Evolutionary conservation across 2,329 filamentous ascomycete genomes (phyloP).

Genomic region (Canariomyces notabilis): DNA sequence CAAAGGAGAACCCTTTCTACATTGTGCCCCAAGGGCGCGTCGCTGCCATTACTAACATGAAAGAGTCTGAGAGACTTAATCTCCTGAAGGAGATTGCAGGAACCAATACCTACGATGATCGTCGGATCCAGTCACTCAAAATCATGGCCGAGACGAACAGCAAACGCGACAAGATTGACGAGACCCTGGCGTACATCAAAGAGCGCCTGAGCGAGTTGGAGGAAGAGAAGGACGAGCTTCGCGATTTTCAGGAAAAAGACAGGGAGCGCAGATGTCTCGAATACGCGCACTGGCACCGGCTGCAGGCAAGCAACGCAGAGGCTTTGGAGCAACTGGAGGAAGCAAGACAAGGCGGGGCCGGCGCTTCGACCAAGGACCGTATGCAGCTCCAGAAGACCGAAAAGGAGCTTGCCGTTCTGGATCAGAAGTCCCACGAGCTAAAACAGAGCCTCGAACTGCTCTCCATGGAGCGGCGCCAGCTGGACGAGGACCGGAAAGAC

Average conservation of each 20-base stretch:
- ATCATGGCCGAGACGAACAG: slow-evolving; percentile 97
- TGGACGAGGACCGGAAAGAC: slow-evolving; percentile 86
- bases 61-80: slow-evolving; percentile 83
- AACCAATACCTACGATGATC: slow-evolving; percentile 92
- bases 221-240: slow-evolving; percentile 93
- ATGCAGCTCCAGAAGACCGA: slow-evolving; percentile 73
- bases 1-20: slow-evolving; percentile 95
- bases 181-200: slow-evolving; percentile 85
- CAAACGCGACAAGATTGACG: slow-evolving; percentile 91
- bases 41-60: slow-evolving; percentile 96
- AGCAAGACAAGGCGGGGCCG: slow-evolving; percentile 72
- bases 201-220: slow-evolving; percentile 84
- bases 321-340: slow-evolving; percentile 80
- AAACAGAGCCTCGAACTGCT: slow-evolving; percentile 80
- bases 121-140: slow-evolving; percentile 85
- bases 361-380: slow-evolving; percentile 76
- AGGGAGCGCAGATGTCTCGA: slow-evolving; percentile 86
- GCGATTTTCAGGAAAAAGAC: slow-evolving; percentile 92
- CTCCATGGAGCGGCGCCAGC: slow-evolving; percentile 75
- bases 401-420: slow-evolving; percentile 69
- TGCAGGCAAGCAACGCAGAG: slow-evolving; percentile 73
- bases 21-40: slow-evolving; percentile 97
- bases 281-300: slow-evolving; percentile 88
- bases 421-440: slow-evolving; percentile 72
- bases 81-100: slow-evolving; percentile 97